Conservation (phyloP, 257 asterid species). For the Leonotis leonurus region DNA sequence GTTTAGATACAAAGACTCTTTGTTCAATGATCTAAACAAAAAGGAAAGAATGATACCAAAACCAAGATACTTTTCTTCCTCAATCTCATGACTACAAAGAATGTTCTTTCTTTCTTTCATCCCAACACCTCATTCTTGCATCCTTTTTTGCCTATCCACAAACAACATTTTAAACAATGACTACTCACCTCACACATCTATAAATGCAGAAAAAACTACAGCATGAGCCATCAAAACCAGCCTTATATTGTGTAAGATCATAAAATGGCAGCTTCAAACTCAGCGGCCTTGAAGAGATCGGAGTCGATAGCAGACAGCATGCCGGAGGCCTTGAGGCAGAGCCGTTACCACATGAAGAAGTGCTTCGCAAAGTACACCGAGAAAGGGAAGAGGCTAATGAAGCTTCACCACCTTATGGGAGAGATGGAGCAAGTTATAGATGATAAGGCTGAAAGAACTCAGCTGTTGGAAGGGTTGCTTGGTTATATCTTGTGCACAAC, state of each 20-base stretch:
- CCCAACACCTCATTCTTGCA: constrained; percentile 9
- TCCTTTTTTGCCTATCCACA: constrained; percentile 14
- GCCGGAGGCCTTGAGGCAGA: constrained; percentile 90
- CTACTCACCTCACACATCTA: not conserved
- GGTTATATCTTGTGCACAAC: constrained; percentile 92
- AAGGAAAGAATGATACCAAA: constrained; percentile 54
- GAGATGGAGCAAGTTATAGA: constrained; percentile 81
- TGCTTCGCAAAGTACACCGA: constrained; percentile 71
- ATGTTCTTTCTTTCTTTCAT: constrained; percentile 41
- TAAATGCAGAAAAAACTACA: constrained; percentile 10
- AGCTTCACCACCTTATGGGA: constrained; percentile 51
- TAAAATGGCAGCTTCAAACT: constrained; percentile 34
- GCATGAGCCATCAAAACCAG: constrained; percentile 9
- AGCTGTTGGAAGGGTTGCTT: constrained; percentile 62
- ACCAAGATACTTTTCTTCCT: constrained; percentile 53
- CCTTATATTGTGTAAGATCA: not conserved
- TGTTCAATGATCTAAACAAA: not conserved
- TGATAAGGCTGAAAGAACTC: constrained; percentile 55
- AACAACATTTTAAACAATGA: not conserved
- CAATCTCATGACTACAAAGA: constrained; percentile 22
- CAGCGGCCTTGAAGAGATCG: constrained; percentile 54
- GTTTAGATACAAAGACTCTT: too few relatives aligned
- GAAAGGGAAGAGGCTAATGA: constrained; percentile 71
- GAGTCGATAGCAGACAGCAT: constrained; percentile 66
- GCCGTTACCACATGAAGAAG: constrained; percentile 83